Percentiles rank a stretch among this genome's conserved stretches.
Conservation (phyloP, 495 filamentous ascomycete species). For the Diplogelasinospora grovesii region DNA sequence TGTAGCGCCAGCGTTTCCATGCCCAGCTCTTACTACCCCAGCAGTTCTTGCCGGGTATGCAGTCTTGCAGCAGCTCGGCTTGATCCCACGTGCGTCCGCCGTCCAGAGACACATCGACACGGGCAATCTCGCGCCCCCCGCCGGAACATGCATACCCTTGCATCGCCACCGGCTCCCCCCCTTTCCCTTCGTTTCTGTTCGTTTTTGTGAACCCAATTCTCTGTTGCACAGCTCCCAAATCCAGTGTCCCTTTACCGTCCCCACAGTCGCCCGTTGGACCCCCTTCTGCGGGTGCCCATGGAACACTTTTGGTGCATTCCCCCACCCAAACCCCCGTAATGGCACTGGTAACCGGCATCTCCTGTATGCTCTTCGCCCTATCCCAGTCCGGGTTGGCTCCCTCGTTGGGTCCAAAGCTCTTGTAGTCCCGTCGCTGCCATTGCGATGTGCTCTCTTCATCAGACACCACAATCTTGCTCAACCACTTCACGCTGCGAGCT, state of each 20-base stretch:
- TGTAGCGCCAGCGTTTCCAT: conserved; percentile 49
- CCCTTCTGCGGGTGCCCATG: conserved; percentile 12
- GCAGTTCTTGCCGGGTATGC: conserved; percentile 17
- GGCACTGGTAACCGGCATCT: conserved; percentile 54
- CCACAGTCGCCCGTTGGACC: not conserved
- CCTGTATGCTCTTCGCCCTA: conserved; percentile 46
- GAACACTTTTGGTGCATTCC: conserved; percentile 47
- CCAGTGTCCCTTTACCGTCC: not conserved
- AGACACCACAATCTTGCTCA: conserved; percentile 51
- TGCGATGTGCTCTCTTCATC: conserved; percentile 51
- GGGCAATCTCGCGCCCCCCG: conserved; percentile 46
- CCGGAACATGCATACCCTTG: conserved; percentile 56
- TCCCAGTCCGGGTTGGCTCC: conserved; percentile 50
- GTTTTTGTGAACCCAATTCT: conserved; percentile 16
- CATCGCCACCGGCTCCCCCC: conserved; percentile 30
- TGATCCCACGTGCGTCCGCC: conserved; percentile 49
- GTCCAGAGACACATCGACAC: conserved; percentile 52
- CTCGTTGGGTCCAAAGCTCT: conserved; percentile 53
- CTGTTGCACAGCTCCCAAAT: conserved; percentile 11
- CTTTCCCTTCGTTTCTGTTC: not conserved
- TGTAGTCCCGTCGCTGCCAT: conserved; percentile 60
- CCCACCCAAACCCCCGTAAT: conserved; percentile 37
- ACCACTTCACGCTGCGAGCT: conserved; percentile 60
- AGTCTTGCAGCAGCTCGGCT: conserved; percentile 40
- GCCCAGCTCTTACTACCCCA: conserved; percentile 43